Evolutionary conservation across 352 stramenopile genomes (phyloP), one percentile per base, ranked within the genome.

Genomic region (Pythium pyrilobum): DNA sequence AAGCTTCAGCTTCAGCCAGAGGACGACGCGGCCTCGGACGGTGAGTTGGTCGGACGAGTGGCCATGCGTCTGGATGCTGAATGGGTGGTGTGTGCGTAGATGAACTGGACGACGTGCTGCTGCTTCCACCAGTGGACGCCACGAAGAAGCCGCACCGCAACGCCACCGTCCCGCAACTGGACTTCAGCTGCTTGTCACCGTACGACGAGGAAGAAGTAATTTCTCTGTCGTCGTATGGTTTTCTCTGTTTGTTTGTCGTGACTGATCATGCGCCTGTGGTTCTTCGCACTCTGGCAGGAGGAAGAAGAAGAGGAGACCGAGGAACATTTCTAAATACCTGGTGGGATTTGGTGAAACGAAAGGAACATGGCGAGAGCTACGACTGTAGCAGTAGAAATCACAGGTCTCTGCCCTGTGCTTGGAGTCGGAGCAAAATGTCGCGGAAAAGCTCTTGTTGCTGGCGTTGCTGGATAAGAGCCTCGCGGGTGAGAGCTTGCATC

Each of bases 391-490:
- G n/a, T n/a, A 12, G 8, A 47, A 18, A 27, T 43, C 18, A 25
- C 10, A 21, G 42, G 15, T 48, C 2, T 20, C n/a, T 33, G 23
- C 36, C 40, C 15, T 52, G 46, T 5, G 10, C 31, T 37, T 59
- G 54, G 56, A 89, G 64, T 21, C 57, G 67, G 13, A 69, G 39
- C 27, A 92, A 52, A 27, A 90, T 65, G 18, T 86, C 65, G 31
- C 80, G 70, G 21, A 91, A 68, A 8, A 93, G 34, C 28, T 77
- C 67, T 45, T 90, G 69, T 27, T 93, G 83, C 47, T 88, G 67
- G 1, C 53, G 64, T 44, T 91, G 77, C 34, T 88, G 72, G 7
- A 71, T 33, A 15, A 93, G 48, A 8, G 67, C 62, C 44, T 90
- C 77, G 34, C 64, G 65, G 10, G 80, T 80, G 24, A 89, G 55